A percentile compares a stretch with the other conserved stretches of the same genome.
phyloP scores from a whole-genome alignment of 192 early-diverging fungal species.

The Endogone sp. region DNA sequence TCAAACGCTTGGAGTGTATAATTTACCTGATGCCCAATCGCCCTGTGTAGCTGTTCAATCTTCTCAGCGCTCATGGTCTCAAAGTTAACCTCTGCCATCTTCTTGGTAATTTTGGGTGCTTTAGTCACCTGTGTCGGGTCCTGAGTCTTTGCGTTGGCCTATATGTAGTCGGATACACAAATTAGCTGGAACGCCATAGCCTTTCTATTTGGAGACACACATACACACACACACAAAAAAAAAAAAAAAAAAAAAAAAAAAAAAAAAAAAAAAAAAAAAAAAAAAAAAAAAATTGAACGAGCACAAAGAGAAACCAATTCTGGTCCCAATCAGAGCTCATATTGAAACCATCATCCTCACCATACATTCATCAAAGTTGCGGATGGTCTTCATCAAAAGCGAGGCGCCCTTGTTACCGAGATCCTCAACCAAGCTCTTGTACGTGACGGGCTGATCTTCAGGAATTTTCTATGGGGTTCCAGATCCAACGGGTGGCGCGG shows the following conservation, averaged over 20 bases:
- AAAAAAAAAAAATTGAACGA: too few species aligned
- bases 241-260: too few species aligned
- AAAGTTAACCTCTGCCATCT: constrained; percentile 59
- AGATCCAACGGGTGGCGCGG: not conserved
- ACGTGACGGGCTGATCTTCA: not conserved
- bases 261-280: too few species aligned
- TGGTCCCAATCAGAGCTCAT: too few species aligned
- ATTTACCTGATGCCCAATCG: constrained; percentile 73
- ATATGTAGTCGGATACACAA: constrained; percentile 18
- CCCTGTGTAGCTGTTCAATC: constrained; percentile 62
- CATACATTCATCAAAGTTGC: constrained; percentile 53
- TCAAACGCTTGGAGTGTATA: too few species aligned
- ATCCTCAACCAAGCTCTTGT: constrained; percentile 35
- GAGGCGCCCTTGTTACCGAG: too few species aligned
- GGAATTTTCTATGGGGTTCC: constrained; percentile 23
- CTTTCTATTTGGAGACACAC: too few species aligned
- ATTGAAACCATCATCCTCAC: too few species aligned
- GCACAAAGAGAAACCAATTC: too few species aligned
- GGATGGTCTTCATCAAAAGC: constrained; percentile 56
- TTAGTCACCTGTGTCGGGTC: constrained; percentile 55
- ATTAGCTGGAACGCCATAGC: constrained; percentile 24
- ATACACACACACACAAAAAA: too few species aligned
- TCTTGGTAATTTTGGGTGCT: constrained; percentile 65
- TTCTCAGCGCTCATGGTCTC: constrained; percentile 50
- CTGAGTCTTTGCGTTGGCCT: constrained; percentile 58